Evolutionary conservation across 306 rosid species (phyloP), one percentile per base, ranked within the genome.

Genomic region (Cyclanthera cordifolia): DNA sequence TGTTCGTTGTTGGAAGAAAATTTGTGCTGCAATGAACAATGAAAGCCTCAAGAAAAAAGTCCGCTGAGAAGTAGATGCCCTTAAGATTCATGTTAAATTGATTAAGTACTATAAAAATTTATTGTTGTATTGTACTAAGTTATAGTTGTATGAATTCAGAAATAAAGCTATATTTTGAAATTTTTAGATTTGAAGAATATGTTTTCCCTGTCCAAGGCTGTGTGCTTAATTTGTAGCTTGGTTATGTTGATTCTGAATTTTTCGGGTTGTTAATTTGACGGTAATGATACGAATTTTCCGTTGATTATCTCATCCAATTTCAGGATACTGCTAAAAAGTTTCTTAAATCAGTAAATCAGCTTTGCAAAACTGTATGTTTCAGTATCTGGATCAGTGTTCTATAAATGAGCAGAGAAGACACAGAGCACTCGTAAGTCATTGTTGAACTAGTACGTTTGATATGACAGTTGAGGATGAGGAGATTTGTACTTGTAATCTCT

Each of bases 1-100:
- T 72, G 71, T 72, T 48, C 91, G 85, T 46, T 87, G 91, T 76
- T 94, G 99, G 99, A 88, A 49, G 73, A 90, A 86, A 46, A 90
- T 86, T 56, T 79, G 88, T 60, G 76, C 78, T 0, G 87, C 95
- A 15, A 28, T 79, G 48, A 76, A n/a, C 67, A 70, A 21, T 73
- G 85, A 84, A 75, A 79, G 73, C 74, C 95, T 81, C 82, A 85
- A 75, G 77, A 90, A 83, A 82, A 93, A 90, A 88, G 69, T 43
- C 73, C 88, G 81, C 74, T 94, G 79, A 93, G 39, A 25, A 75
- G 71, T 59, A n/a, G n/a, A n/a, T n/a, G n/a, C n/a, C n/a, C n/a
- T n/a, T n/a, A n/a, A n/a, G n/a, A 30, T 58, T 16, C 45, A 30
- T 28, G 20, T 1, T 7, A 32, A 30, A 0, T 59, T n/a, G 67